Conservation (phyloP, 345 rosid species). For the Chamaenerion angustifolium region DNA sequence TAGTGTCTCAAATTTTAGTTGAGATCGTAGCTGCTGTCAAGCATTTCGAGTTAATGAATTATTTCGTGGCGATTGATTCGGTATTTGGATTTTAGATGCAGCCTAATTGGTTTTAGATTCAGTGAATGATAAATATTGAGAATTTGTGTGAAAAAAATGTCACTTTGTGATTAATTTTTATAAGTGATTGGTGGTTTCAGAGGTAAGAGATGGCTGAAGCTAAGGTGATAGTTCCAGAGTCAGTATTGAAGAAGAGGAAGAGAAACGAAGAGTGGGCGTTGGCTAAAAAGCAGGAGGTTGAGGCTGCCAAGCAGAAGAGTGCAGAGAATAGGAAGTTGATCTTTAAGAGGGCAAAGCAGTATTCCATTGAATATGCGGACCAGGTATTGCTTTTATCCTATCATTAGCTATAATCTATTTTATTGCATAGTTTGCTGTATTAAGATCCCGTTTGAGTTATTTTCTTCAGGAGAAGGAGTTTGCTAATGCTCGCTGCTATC, state of each 20-base stretch:
- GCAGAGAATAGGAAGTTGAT: slow-evolving; percentile 38
- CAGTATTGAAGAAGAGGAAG: slow-evolving; percentile 63
- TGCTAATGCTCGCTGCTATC: too few species aligned
- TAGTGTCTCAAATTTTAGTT: too few species aligned
- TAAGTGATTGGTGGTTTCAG: neutral
- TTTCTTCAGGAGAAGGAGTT: slow-evolving; percentile 33
- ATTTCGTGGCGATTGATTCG: too few species aligned
- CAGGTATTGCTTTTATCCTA: slow-evolving; percentile 17
- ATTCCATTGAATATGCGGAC: slow-evolving; percentile 32
- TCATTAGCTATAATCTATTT: neutral
- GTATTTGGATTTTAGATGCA: too few species aligned
- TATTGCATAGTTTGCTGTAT: too few species aligned
- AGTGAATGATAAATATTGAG: too few species aligned
- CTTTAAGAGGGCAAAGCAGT: slow-evolving; percentile 35
- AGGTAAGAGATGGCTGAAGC: slow-evolving; percentile 29
- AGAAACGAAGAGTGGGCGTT: slow-evolving; percentile 50
- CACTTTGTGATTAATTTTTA: neutral
- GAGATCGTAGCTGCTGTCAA: too few species aligned
- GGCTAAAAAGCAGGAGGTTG: slow-evolving; percentile 30
- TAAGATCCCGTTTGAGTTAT: neutral
- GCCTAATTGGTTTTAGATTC: too few species aligned
- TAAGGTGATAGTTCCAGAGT: slow-evolving; percentile 42
- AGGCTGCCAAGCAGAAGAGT: slow-evolving; percentile 24
- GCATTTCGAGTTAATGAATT: too few species aligned
- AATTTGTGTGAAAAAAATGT: too few species aligned